These are phyloP conservation scores for Phytophthora macrochlamydospora DNA, from an alignment of 352 stramenopile species.

Conservation along the genomic window DNA sequence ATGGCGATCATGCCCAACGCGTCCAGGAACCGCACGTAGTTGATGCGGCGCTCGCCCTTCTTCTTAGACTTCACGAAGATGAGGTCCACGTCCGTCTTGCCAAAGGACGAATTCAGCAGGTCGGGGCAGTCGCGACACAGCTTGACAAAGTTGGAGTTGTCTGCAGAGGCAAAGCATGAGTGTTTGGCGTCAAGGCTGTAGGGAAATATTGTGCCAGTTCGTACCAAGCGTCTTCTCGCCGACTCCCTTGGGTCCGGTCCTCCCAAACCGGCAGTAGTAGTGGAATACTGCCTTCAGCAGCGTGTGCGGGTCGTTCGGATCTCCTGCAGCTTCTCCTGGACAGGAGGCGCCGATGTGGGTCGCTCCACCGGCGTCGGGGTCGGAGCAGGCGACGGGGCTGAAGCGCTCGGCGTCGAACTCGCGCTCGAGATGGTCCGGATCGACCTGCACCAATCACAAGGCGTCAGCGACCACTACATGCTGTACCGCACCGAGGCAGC, in stretches of 20 bases:
- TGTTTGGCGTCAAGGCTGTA: too few relatives aligned
- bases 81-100: conserved; percentile 82
- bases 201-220: background rate
- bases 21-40: conserved; percentile 85
- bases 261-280: conserved; percentile 87
- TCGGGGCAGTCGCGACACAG: conserved; percentile 79
- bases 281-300: conserved; percentile 82
- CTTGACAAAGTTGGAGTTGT: conserved; percentile 89
- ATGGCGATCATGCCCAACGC: conserved; percentile 84
- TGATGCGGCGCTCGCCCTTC: conserved; percentile 84
- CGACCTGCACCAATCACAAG: conserved; percentile 6
- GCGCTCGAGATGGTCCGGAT: conserved; percentile 13
- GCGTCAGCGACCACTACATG: background rate
- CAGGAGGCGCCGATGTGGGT: conserved; percentile 22
- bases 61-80: conserved; percentile 90
- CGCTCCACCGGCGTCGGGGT: conserved; percentile 9
- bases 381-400: conserved; percentile 8
- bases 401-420: conserved; percentile 2
- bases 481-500: conserved; percentile 3
- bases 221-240: conserved; percentile 74
- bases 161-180: conserved; percentile 20
- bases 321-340: conserved; percentile 48
- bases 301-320: conserved; percentile 82
- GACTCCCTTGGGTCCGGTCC: conserved; percentile 65
- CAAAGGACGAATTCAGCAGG: conserved; percentile 61